Conservation (phyloP, 2,329 filamentous ascomycete species). For the Colletotrichum lentis region DNA sequence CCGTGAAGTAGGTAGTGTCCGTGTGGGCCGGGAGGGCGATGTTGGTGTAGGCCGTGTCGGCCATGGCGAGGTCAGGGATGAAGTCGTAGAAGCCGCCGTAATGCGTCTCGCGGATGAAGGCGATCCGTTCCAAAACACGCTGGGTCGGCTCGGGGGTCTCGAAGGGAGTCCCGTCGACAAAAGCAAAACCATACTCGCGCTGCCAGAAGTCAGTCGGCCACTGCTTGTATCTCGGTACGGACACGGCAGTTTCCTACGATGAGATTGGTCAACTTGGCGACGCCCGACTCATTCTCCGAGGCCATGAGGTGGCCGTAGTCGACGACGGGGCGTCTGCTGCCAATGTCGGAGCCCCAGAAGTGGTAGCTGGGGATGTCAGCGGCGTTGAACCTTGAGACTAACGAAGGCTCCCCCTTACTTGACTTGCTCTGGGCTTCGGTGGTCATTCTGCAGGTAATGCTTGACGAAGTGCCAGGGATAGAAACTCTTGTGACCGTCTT, state of each 20-base stretch:
- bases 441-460: constrained; percentile 51
- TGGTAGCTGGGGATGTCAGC: constrained; percentile 37
- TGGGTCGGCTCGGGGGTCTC: constrained; percentile 75
- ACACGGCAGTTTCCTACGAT: constrained; percentile 59
- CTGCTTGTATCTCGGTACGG: background rate
- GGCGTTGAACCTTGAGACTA: background rate
- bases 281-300: constrained; percentile 55
- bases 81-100: constrained; percentile 87
- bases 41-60: constrained; percentile 92
- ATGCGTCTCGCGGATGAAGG: constrained; percentile 88
- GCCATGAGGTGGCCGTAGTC: constrained; percentile 68
- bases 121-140: constrained; percentile 78
- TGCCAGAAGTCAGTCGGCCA: constrained; percentile 46
- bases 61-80: constrained; percentile 83
- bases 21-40: constrained; percentile 85
- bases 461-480: constrained; percentile 72
- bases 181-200: constrained; percentile 78
- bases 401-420: constrained; percentile 42
- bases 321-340: constrained; percentile 64
- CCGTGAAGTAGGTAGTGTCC: constrained; percentile 94
- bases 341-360: constrained; percentile 48
- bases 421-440: constrained; percentile 47
- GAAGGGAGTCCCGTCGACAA: constrained; percentile 73
- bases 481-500: constrained; percentile 72
- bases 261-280: constrained; percentile 69